Conservation (phyloP, 2,329 filamentous ascomycete genomes). For the Tolypocladium capitatum region DNA sequence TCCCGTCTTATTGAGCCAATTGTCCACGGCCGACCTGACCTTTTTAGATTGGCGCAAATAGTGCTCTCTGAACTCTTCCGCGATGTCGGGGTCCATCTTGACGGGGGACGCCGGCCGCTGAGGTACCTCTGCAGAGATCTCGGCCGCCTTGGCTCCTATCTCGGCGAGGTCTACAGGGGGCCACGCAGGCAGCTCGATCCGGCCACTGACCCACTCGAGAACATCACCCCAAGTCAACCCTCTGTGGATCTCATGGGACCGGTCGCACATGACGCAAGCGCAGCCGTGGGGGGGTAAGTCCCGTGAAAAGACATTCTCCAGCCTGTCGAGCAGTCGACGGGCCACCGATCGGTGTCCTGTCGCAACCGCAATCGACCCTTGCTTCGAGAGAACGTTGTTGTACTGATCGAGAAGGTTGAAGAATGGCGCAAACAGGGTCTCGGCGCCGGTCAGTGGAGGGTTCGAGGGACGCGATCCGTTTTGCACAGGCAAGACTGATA, state of each 20-base stretch:
- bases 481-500: conserved; percentile 48
- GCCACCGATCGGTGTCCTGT: conserved; percentile 95
- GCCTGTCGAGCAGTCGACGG: conserved; percentile 70
- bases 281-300: conserved; percentile 84
- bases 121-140: conserved; percentile 45
- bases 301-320: conserved; percentile 88
- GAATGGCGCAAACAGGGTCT: conserved; percentile 69
- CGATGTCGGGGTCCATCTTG: conserved; percentile 84
- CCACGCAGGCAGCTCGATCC: conserved; percentile 76
- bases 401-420: conserved; percentile 79
- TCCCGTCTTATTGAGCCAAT: conserved; percentile 72
- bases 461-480: conserved; percentile 47
- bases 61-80: conserved; percentile 83
- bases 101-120: conserved; percentile 46
- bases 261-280: conserved; percentile 69
- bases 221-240: conserved; percentile 94
- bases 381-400: conserved; percentile 63
- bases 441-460: conserved; percentile 51
- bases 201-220: conserved; percentile 79
- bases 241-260: conserved; percentile 43
- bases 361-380: conserved; percentile 84
- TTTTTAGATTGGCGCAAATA: conserved; percentile 88
- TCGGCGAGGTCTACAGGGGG: conserved; percentile 68
- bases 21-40: conserved; percentile 80
- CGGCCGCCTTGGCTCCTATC: conserved; percentile 46